Evolutionary conservation across 1,139 yeast genomes (phyloP).

Genomic region (Pichia norvegensis): DNA sequence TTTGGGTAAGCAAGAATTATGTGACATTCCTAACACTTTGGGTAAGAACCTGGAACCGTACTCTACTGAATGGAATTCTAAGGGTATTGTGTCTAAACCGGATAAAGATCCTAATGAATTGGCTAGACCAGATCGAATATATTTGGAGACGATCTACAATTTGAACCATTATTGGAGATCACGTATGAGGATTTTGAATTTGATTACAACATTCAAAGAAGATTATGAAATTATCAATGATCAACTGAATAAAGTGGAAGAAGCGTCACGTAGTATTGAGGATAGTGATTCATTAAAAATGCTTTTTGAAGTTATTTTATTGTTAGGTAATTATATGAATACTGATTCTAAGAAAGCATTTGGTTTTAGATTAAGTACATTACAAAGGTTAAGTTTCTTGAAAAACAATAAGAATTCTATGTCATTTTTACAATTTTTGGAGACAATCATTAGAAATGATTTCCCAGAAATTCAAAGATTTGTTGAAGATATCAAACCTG

Average conservation of each 20-base stretch:
- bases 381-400: slow-evolving; percentile 68
- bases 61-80: slow-evolving; percentile 44
- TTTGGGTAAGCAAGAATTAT: slow-evolving; percentile 63
- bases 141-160: slow-evolving; percentile 64
- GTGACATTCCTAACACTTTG: slow-evolving; percentile 62
- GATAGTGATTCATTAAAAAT: slow-evolving; percentile 52
- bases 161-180: slow-evolving; percentile 77
- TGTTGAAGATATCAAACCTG: slow-evolving; percentile 51
- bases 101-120: slow-evolving; percentile 70
- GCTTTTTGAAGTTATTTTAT: slow-evolving; percentile 67
- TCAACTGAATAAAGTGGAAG: slow-evolving; percentile 57
- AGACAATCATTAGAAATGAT: slow-evolving; percentile 57
- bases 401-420: slow-evolving; percentile 71
- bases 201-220: slow-evolving; percentile 54
- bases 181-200: slow-evolving; percentile 61
- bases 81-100: slow-evolving; percentile 35
- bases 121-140: slow-evolving; percentile 70
- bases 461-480: slow-evolving; percentile 60
- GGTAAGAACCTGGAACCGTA: slow-evolving; percentile 68
- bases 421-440: slow-evolving; percentile 76
- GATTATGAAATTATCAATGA: slow-evolving; percentile 61
- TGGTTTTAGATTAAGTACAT: slow-evolving; percentile 68
- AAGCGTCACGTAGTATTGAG: slow-evolving; percentile 53
- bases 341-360: slow-evolving; percentile 72
- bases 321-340: slow-evolving; percentile 82